A percentile compares a stretch with the other conserved stretches of the same genome.
These are phyloP conservation scores for Exophiala oligosperma DNA, from an alignment of 2,329 filamentous ascomycete species.

Conservation along the genomic window DNA sequence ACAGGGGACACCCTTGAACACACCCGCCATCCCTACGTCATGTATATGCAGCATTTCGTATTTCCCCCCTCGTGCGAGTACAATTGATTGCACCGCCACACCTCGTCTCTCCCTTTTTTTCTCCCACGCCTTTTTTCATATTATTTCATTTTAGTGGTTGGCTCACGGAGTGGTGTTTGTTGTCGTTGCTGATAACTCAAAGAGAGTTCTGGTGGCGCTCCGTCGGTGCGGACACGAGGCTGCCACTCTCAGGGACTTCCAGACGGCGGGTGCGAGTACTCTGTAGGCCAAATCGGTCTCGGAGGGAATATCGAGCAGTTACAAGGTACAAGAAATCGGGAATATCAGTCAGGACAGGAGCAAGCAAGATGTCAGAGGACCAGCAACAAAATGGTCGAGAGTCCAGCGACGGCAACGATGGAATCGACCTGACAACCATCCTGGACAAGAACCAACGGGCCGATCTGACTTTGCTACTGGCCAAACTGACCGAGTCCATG, in stretches of 20 bases:
- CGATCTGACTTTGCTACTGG: slow-evolving; percentile 44
- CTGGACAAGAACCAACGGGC: slow-evolving; percentile 43
- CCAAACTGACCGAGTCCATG: slow-evolving; percentile 43
- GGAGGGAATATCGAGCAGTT: no score
- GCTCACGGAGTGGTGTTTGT: no score
- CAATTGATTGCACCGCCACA: slow-evolving; percentile 23
- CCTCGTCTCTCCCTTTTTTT: background rate
- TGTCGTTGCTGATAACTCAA: no score
- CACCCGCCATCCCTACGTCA: background rate
- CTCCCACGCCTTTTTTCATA: background rate
- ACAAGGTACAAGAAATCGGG: no score
- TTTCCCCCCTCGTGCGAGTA: background rate
- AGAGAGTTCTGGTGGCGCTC: no score
- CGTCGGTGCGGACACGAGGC: background rate
- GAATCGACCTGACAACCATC: slow-evolving; percentile 43
- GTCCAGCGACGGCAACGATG: slow-evolving; percentile 14
- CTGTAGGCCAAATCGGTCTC: no score
- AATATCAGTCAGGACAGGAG: no score
- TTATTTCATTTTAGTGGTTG: background rate
- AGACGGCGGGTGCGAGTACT: no score
- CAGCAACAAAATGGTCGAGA: no score
- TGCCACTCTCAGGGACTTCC: background rate
- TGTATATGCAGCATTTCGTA: slow-evolving; percentile 10
- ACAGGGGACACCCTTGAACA: background rate
- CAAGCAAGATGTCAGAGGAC: no score